Evolutionary conservation across 768 basidiomycete genomes (phyloP).

Genomic region (Coprinellus aureogranulatus): DNA sequence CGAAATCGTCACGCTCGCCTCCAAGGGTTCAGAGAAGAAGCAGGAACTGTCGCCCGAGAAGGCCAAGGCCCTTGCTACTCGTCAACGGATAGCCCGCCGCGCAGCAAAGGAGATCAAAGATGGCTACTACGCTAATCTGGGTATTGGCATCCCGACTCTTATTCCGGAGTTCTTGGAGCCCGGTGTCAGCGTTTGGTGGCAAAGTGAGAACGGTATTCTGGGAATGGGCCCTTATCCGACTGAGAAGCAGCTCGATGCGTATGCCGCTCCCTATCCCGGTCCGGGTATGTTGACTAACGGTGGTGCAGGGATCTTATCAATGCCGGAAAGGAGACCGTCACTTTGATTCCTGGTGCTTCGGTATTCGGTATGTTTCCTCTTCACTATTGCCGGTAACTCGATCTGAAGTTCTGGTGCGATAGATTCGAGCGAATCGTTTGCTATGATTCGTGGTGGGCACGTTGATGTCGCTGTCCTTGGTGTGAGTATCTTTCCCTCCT

Average conservation of each 20-base stretch:
- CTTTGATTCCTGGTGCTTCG: slow-evolving; percentile 87
- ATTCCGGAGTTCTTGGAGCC: slow-evolving; percentile 76
- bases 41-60: slow-evolving; percentile 44
- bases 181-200: slow-evolving; percentile 80
- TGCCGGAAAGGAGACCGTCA: slow-evolving; percentile 93
- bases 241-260: slow-evolving; percentile 77
- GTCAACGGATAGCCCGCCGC: slow-evolving; percentile 77
- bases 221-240: slow-evolving; percentile 92
- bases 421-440: slow-evolving; percentile 93
- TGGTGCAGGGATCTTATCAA: slow-evolving; percentile 79
- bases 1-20: slow-evolving; percentile 70
- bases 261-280: slow-evolving; percentile 27
- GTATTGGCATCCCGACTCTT: slow-evolving; percentile 89
- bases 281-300: not conserved
- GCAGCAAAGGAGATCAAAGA: slow-evolving; percentile 89
- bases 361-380: slow-evolving; percentile 67
- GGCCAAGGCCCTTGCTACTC: slow-evolving; percentile 49
- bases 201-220: slow-evolving; percentile 88
- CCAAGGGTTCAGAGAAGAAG: slow-evolving; percentile 32
- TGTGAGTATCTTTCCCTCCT: slow-evolving; percentile 41
- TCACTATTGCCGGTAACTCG: not conserved
- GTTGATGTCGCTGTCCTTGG: slow-evolving; percentile 92
- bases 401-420: not conserved
- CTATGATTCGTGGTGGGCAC: slow-evolving; percentile 97
- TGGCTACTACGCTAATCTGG: slow-evolving; percentile 85